These are phyloP conservation scores for Candida nitratophila DNA, from an alignment of 805 yeast species.

Conservation along the genomic window DNA sequence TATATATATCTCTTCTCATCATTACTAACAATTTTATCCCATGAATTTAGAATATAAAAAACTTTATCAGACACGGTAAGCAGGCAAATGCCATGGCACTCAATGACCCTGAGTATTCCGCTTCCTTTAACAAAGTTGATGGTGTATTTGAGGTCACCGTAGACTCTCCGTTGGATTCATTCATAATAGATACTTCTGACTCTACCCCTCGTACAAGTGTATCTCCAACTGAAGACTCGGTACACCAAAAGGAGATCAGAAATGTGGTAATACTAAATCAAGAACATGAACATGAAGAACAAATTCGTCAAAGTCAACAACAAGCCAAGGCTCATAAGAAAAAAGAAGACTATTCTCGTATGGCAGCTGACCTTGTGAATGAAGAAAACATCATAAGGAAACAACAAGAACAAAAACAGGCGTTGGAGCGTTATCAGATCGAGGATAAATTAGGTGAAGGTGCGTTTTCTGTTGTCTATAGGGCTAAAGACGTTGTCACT, in stretches of 20 bases:
- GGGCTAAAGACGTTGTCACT: slow-evolving; percentile 33
- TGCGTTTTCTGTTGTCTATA: slow-evolving; percentile 50
- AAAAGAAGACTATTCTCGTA: slow-evolving; percentile 17
- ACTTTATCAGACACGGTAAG: slow-evolving; percentile 37
- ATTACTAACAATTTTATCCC: no score
- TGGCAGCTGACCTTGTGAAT: slow-evolving; percentile 26
- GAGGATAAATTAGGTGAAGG: slow-evolving; percentile 51
- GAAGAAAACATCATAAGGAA: slow-evolving; percentile 21
- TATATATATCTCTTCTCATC: no score
- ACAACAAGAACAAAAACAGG: slow-evolving; percentile 15
- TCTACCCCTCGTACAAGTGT: not conserved
- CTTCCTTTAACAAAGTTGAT: no score
- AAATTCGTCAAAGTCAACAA: not conserved
- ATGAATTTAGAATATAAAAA: slow-evolving; percentile 31
- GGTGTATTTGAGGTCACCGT: no score
- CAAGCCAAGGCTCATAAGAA: not conserved
- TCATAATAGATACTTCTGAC: not conserved
- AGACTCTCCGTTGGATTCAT: no score
- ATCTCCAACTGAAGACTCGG: not conserved
- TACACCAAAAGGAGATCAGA: no score
- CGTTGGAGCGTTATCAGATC: slow-evolving; percentile 32
- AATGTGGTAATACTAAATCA: no score
- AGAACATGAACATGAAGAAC: slow-evolving; percentile 1
- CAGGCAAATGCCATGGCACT: slow-evolving; percentile 22
- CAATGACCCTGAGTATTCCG: not conserved